These are phyloP conservation scores for Spatholobus suberectus DNA, from an alignment of 306 rosid genomes.

Conservation along the genomic window DNA sequence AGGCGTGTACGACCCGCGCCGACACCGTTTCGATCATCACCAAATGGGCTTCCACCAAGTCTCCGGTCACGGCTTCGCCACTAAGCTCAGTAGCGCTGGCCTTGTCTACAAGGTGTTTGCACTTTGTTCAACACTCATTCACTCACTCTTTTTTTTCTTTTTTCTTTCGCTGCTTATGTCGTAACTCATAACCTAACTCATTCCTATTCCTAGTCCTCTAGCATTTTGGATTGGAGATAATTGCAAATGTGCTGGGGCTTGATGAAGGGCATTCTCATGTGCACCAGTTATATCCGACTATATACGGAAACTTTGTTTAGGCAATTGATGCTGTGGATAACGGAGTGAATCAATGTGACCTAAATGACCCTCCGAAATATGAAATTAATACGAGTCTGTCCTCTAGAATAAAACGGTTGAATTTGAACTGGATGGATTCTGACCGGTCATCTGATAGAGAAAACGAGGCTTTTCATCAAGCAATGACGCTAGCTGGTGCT, in stretches of 20 bases:
- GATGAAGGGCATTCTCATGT: constrained; percentile 54
- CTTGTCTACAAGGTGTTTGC: constrained; percentile 65
- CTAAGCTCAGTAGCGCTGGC: constrained; percentile 71
- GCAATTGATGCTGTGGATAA: constrained; percentile 66
- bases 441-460: constrained; percentile 58
- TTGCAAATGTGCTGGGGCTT: constrained; percentile 55
- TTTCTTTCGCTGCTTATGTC: not conserved
- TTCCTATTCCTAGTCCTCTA: constrained; percentile 1
- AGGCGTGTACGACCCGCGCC: constrained; percentile 54
- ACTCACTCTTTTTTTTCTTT: too few relatives aligned
- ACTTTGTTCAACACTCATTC: not conserved
- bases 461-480: constrained; percentile 58
- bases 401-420: constrained; percentile 57
- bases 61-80: constrained; percentile 49
- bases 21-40: constrained; percentile 63
- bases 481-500: constrained; percentile 61
- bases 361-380: constrained; percentile 53
- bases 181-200: not conserved
- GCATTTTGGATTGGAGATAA: constrained; percentile 65
- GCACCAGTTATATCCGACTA: constrained; percentile 41
- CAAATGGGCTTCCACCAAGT: constrained; percentile 54
- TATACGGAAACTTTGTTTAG: constrained; percentile 59
- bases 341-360: constrained; percentile 62
- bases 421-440: constrained; percentile 54
- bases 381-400: constrained; percentile 50